Percentiles rank a stretch among this genome's conserved stretches.
Conservation (phyloP, 495 filamentous ascomycete species). For the Evansstolkia leycettana region DNA sequence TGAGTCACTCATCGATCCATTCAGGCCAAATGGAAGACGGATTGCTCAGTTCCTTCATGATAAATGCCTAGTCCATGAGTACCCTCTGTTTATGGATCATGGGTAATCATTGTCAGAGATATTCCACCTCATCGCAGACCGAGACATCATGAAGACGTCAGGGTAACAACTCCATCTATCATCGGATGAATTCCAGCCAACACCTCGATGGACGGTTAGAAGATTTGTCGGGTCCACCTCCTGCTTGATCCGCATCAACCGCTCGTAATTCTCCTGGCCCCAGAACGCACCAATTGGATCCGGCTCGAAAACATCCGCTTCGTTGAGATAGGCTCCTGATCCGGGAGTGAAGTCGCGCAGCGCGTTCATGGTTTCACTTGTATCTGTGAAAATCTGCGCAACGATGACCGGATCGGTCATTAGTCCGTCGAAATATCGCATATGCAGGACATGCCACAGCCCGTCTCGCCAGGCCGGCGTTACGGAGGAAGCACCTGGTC, state of each 20-base stretch:
- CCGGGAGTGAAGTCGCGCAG: conserved; percentile 19
- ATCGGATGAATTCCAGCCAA: conserved; percentile 9
- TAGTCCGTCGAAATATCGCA: conserved; percentile 1
- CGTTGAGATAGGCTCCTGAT: conserved; percentile 31
- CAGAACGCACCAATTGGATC: conserved; percentile 12
- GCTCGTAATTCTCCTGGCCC: conserved; percentile 22
- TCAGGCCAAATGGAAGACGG: too few species aligned
- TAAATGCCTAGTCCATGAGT: too few species aligned
- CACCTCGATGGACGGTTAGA: conserved; percentile 8
- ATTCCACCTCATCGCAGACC: too few species aligned
- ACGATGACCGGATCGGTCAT: conserved; percentile 3
- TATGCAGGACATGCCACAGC: conserved; percentile 9
- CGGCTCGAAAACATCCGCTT: conserved; percentile 26
- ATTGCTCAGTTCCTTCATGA: too few species aligned
- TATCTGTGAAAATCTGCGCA: conserved; percentile 3
- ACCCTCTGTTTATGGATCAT: too few species aligned
- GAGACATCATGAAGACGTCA: too few species aligned
- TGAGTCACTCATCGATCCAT: too few species aligned
- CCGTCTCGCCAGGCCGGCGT: conserved; percentile 9
- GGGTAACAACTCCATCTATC: conserved; percentile 9
- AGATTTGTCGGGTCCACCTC: conserved; percentile 25
- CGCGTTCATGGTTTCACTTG: conserved; percentile 5
- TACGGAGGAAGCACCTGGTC: conserved; percentile 6
- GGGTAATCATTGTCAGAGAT: too few species aligned
- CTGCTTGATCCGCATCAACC: conserved; percentile 25